Conservation (phyloP, 208 protist species). For the Wallacemonas rigidus region DNA sequence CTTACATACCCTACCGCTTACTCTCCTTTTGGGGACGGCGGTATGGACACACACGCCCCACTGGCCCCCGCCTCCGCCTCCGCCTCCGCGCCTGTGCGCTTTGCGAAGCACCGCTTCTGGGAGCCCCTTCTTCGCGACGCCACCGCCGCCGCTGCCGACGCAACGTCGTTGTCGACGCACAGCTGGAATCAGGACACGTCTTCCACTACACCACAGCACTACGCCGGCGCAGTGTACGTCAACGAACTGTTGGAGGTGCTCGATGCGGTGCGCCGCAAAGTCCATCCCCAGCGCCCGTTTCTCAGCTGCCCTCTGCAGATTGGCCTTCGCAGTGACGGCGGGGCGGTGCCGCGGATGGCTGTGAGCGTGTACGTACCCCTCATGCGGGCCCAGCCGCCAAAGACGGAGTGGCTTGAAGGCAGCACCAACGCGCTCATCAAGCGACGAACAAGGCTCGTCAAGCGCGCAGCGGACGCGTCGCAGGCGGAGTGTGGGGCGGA, state of each 20-base stretch:
- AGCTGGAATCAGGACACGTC: neutral
- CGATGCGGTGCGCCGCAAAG: conserved; percentile 35
- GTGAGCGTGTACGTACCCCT: conserved; percentile 71
- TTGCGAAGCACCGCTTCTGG: conserved; percentile 31
- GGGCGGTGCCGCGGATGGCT: conserved; percentile 53
- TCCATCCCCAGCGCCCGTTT: conserved; percentile 53
- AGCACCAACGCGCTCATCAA: conserved; percentile 54
- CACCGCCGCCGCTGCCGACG: neutral
- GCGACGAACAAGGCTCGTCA: conserved; percentile 39
- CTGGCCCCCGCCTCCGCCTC: too few relatives aligned
- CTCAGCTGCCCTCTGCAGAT: conserved; percentile 46
- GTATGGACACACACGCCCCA: too few relatives aligned
- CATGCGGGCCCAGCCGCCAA: conserved; percentile 28
- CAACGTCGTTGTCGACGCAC: neutral
- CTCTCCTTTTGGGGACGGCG: too few relatives aligned
- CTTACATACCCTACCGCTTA: neutral
- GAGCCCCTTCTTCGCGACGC: conserved; percentile 22
- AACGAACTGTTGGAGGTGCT: conserved; percentile 33
- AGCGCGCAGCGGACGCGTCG: conserved; percentile 1
- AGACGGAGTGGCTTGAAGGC: conserved; percentile 42
- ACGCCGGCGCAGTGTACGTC: conserved; percentile 21
- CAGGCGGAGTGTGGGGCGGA: conserved; percentile 10
- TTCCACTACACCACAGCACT: neutral
- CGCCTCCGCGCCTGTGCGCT: neutral
- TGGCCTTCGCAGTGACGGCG: conserved; percentile 31